Evolutionary conservation across 441 rosid species (phyloP), one percentile per base, ranked within the genome.

Genomic region (Bruguiera hainesii): DNA sequence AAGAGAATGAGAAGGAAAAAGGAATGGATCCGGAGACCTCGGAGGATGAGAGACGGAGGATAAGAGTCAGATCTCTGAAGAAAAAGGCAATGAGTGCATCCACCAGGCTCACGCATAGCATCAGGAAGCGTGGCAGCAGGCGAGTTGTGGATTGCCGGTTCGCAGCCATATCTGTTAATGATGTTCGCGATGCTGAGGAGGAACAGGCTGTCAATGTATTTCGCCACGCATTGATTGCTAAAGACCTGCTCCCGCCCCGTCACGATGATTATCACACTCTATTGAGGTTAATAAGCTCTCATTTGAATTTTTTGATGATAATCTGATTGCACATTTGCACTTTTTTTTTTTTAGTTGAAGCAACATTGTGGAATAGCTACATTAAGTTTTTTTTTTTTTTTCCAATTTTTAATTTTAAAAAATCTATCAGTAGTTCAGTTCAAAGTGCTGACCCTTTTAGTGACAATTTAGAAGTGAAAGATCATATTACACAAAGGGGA

Each of bases 181-280:
- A 93, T 75, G 28, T 55, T 55, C 29, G 29, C 6, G 58, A 55
- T 61, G 90, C 87, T 0, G 77, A 87, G 73, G 97, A 91, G 76
- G 96, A 85, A 51, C 84, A 80, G 19, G 85, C 89, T 0, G 98
- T 91, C 13, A 81, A 68, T 76, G 83, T 71, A 5, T 85, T 93
- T 73, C 95, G 96, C 67, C 83, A 76, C 64, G 72, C 78, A 64
- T 82, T 93, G 85, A 80, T 84, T 58, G 74, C 82, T 10, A 78
- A 73, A n/a, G 89, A 87, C 73, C 76, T 82, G 83, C 97, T 93
- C 64, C 97, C 95, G 0, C 55, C 80, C 55, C 78, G 83, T 10
- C 95, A 83, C 25, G 93, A 91, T 65, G 95, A 91, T 82, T 91
- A 89, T 74, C 96, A 93, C 71, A 91, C 95, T 18, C 82, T 93